A percentile compares a stretch with the other conserved stretches of the same genome.
These are phyloP conservation scores for Cucurbita maxima DNA, from an alignment of 306 rosid species.

Conservation along the genomic window DNA sequence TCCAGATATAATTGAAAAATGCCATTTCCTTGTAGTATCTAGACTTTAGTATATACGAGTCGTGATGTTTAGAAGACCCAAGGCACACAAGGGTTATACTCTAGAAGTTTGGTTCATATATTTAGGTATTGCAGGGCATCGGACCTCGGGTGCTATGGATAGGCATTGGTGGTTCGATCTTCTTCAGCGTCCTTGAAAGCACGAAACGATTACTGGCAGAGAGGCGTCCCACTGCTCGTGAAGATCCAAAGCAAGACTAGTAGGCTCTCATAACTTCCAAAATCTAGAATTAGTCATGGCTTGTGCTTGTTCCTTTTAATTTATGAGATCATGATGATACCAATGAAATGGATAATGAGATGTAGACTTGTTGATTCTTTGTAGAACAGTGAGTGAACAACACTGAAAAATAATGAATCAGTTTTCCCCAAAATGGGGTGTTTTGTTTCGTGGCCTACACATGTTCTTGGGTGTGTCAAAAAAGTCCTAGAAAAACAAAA, in stretches of 20 bases:
- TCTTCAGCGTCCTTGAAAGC: constrained; percentile 36
- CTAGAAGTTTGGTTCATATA: neutral
- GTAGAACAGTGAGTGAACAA: constrained; percentile 1
- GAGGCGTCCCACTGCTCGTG: constrained; percentile 14
- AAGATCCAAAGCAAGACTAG: constrained; percentile 22
- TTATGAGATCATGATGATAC: neutral
- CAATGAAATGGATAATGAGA: neutral
- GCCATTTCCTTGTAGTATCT: neutral
- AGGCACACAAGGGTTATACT: neutral
- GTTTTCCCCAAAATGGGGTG: neutral
- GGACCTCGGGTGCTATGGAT: constrained; percentile 49
- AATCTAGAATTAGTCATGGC: neutral
- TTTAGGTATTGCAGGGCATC: constrained; percentile 25
- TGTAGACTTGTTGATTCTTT: neutral
- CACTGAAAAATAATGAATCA: neutral
- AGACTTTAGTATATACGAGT: neutral
- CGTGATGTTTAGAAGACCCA: neutral
- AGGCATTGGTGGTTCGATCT: constrained; percentile 43
- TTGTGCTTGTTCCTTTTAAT: neutral
- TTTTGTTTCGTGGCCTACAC: neutral
- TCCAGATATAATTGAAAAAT: neutral
- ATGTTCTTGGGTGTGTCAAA: neutral
- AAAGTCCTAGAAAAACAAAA: neutral
- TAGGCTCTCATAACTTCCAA: neutral
- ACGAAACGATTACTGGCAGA: constrained; percentile 28